phyloP scores from a whole-genome alignment of 2,329 filamentous ascomycete genomes.

The Sordariomycetes sp. region DNA sequence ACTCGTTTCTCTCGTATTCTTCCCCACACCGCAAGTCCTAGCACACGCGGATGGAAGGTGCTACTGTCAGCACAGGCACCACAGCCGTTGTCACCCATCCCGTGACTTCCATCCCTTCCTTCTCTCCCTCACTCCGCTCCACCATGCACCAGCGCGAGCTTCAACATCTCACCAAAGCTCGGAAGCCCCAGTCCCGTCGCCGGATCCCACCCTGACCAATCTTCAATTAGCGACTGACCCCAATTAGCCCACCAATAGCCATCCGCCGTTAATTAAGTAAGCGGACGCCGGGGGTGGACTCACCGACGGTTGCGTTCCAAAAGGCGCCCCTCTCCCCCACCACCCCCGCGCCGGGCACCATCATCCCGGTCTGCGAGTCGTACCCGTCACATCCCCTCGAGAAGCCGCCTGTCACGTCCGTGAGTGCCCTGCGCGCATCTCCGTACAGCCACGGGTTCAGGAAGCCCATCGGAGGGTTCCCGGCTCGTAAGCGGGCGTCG shows the following conservation, averaged over 20 bases:
- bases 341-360: conserved; percentile 11
- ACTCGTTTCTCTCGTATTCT: too few relatives aligned
- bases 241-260: background rate
- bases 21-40: too few relatives aligned
- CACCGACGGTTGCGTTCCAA: conserved; percentile 20
- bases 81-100: background rate
- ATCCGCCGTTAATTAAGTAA: conserved; percentile 16
- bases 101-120: background rate
- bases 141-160: background rate
- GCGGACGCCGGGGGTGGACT: conserved; percentile 12
- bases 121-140: background rate
- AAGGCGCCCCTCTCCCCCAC: conserved; percentile 10
- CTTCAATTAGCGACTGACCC: background rate
- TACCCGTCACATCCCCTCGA: conserved; percentile 4
- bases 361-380: conserved; percentile 11
- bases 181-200: conserved; percentile 26
- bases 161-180: conserved; percentile 1
- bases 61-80: background rate
- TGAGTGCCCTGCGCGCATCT: conserved; percentile 16
- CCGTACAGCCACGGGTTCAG: conserved; percentile 49
- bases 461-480: conserved; percentile 40
- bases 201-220: conserved; percentile 19
- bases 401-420: conserved; percentile 16
- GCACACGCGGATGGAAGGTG: background rate
- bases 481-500: conserved; percentile 41